Conservation (phyloP, 2,329 filamentous ascomycete genomes). For the Hypoxylon sp. region DNA sequence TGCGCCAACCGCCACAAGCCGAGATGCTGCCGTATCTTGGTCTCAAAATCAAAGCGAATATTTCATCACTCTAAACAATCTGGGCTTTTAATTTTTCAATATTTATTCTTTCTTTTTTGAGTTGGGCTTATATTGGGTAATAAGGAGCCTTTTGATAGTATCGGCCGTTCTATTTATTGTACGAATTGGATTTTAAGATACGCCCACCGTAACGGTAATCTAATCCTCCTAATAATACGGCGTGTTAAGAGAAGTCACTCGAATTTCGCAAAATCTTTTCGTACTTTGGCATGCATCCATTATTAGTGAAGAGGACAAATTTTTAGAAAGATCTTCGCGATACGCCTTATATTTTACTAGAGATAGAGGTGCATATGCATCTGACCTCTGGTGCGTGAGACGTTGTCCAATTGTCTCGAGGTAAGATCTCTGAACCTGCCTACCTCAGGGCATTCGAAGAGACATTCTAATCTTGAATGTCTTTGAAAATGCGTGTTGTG, state of each 20-base stretch:
- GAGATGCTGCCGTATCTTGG: conserved; percentile 17
- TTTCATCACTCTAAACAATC: neutral
- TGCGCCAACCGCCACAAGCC: conserved; percentile 36
- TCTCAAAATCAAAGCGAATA: neutral
- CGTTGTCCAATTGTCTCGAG: neutral
- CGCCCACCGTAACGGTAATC: no score
- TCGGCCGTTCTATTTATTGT: no score
- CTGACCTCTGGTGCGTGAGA: conserved; percentile 26
- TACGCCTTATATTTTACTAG: conserved; percentile 30
- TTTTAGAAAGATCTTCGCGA: conserved; percentile 9
- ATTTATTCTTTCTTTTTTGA: neutral
- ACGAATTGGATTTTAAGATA: no score
- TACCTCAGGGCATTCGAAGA: conserved; percentile 9
- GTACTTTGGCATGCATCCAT: neutral
- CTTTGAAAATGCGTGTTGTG: conserved; percentile 11
- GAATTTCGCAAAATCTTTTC: no score
- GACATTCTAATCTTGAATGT: conserved; percentile 23
- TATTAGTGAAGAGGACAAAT: conserved; percentile 5
- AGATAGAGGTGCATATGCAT: conserved; percentile 28
- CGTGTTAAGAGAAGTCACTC: no score
- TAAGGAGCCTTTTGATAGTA: no score
- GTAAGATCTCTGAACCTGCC: neutral
- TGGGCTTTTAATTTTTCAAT: neutral
- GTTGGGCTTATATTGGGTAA: neutral
- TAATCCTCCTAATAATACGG: no score